Conservation (phyloP, 805 yeast species). For the Lachancea sp. region DNA sequence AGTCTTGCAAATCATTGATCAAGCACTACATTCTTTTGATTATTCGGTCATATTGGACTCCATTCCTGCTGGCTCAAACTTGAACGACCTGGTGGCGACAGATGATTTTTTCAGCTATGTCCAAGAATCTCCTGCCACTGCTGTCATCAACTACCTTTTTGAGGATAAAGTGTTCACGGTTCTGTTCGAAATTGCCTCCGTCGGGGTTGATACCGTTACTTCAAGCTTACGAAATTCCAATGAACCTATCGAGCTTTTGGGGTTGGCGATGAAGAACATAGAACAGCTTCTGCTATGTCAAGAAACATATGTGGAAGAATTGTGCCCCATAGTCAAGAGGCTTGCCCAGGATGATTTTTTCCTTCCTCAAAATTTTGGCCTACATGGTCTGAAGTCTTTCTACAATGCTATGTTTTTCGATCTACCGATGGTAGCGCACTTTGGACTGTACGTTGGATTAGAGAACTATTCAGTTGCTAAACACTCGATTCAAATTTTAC, state of each 20-base stretch:
- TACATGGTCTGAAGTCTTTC: conserved; percentile 57
- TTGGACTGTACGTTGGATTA: conserved; percentile 69
- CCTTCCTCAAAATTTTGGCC: conserved; percentile 37
- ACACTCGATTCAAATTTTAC: conserved; percentile 47
- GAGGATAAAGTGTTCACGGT: conserved; percentile 49
- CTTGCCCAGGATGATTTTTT: conserved; percentile 19
- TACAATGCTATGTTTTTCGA: conserved; percentile 67
- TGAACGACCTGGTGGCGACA: conserved; percentile 43
- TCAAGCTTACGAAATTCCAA: conserved; percentile 18
- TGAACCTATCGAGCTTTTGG: conserved; percentile 32
- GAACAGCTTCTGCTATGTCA: conserved; percentile 46
- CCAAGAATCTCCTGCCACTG: conserved; percentile 64
- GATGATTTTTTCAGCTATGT: conserved; percentile 44
- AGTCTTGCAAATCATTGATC: conserved; percentile 46
- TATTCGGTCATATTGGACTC: conserved; percentile 46
- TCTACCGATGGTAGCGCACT: conserved; percentile 63
- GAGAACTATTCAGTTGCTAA: conserved; percentile 45
- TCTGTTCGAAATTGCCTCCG: conserved; percentile 49
- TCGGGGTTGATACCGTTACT: conserved; percentile 52
- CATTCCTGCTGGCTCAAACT: conserved; percentile 44
- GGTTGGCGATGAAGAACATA: conserved; percentile 42
- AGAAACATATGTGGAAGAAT: conserved; percentile 46
- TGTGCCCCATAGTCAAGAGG: conserved; percentile 33
- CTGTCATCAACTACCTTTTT: conserved; percentile 55
- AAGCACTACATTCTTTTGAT: conserved; percentile 45